Conservation (phyloP, 371 early-diverging fungal genomes). For the Phascolomyces articulosus region DNA sequence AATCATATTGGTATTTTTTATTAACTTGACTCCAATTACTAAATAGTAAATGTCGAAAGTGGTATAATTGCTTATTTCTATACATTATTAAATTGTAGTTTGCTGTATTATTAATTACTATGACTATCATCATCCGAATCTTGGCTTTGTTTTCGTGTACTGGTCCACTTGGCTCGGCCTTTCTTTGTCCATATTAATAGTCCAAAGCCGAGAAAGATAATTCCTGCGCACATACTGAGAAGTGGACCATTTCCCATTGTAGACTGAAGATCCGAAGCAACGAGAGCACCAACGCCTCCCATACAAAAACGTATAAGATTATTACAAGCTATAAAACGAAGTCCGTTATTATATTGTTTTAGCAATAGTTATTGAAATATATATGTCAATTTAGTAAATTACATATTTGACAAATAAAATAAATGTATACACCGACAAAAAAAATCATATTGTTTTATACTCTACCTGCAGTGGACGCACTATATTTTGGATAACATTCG, state of each 20-base stretch:
- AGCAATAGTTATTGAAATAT: background rate
- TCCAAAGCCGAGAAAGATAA: background rate
- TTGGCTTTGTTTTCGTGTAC: background rate
- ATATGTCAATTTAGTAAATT: too few species aligned
- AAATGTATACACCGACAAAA: too few species aligned
- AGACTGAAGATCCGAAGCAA: constrained; percentile 30
- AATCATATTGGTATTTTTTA: too few species aligned
- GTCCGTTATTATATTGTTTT: background rate
- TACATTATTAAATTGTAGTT: too few species aligned
- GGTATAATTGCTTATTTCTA: too few species aligned
- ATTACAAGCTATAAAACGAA: constrained; percentile 34
- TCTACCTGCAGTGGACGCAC: constrained; percentile 33
- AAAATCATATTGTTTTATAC: background rate
- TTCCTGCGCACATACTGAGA: background rate
- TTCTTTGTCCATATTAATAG: background rate
- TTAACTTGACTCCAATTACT: too few species aligned
- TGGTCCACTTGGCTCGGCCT: background rate
- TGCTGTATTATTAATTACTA: too few species aligned
- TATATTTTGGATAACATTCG: constrained; percentile 37
- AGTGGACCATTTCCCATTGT: constrained; percentile 29
- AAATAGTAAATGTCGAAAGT: too few species aligned
- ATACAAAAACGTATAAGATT: constrained; percentile 38
- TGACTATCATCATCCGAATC: too few species aligned
- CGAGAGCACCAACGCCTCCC: constrained; percentile 41
- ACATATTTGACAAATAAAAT: background rate